These are phyloP conservation scores for Sphenostylis stenocarpa DNA, from an alignment of 306 rosid species.

Conservation along the genomic window DNA sequence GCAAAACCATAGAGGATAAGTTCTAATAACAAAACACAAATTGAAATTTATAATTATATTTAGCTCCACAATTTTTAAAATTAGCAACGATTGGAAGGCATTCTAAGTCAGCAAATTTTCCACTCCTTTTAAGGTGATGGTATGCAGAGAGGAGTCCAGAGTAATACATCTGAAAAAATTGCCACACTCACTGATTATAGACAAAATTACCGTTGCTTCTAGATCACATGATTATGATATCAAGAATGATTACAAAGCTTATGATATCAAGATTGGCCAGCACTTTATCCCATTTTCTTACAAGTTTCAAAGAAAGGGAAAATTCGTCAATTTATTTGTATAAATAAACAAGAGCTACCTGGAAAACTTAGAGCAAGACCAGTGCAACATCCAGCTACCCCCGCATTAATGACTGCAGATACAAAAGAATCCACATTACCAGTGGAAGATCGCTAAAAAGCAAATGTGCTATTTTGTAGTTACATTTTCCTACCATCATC, in stretches of 20 bases:
- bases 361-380: conserved; percentile 98
- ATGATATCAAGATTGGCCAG: not conserved
- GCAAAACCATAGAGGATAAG: conserved; percentile 28
- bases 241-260: conserved; percentile 5
- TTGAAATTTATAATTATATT: conserved; percentile 13
- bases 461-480: not conserved
- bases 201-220: not conserved
- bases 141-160: not conserved
- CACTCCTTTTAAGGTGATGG: not conserved
- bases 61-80: not conserved
- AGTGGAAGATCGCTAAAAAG: not conserved
- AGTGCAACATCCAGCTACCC: conserved; percentile 99
- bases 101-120: not conserved
- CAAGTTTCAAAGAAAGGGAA: not conserved
- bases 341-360: conserved; percentile 41
- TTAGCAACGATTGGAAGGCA: not conserved
- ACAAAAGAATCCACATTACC: conserved; percentile 17
- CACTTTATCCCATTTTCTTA: conserved; percentile 2
- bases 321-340: not conserved
- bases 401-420: conserved; percentile 83
- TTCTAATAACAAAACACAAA: conserved; percentile 15
- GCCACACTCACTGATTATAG: not conserved
- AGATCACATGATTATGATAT: not conserved
- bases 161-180: not conserved
- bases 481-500: conserved; percentile 68